Base-by-base conservation (phyloP, 2,329 filamentous ascomycete genomes). In the Alternaria sp. region DNA sequence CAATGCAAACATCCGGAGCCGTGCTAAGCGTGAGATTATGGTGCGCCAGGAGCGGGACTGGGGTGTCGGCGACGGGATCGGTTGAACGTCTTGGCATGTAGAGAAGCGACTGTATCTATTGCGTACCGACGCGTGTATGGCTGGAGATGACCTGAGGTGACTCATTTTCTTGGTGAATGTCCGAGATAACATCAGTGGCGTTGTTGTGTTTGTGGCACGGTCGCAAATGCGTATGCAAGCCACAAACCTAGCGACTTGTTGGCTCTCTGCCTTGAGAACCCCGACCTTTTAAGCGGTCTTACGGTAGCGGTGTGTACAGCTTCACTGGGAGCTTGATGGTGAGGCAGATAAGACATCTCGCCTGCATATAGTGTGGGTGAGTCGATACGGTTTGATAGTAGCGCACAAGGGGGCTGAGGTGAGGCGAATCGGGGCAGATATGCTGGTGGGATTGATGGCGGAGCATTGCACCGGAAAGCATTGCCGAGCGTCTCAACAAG, bases 1-100 rank as follows among this genome's bases (percentile, higher is more conserved):
- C 37, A n/a, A 51, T 21, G 13, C 29, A n/a, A 31, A 28, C 33
- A 37, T 36, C 36, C 28, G 23, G 29, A 10, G 50, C 21, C 24
- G 24, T 34, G 14, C 40, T 36, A 10, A 24, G n/a, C 21, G n/a
- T 28, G 41, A 23, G 45, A 29, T 31, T 24, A 33, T 54, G 36
- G 45, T n/a, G 54, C 46, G 40, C 28, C 40, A 33, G 39, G 29
- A 41, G n/a, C n/a, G 28, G 17, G 26, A 40, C 29, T 21, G 37
- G 26, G 42, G n/a, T 44, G 42, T 34, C 21, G 37, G 51, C 37
- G 39, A 33, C 62, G 33, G 59, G 56, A 54, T 58, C 42, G 8
- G 13, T 42, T 63, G 31, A 21, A 49, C 60, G 45, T 52, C 52
- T 65, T 56, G 39, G 57, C 60, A 52, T 52, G 48, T 60, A 48